A percentile compares a stretch with the other conserved stretches of the same genome.
Conservation (phyloP, 1,139 yeast genomes). For the Wickerhamiella infanticola region DNA sequence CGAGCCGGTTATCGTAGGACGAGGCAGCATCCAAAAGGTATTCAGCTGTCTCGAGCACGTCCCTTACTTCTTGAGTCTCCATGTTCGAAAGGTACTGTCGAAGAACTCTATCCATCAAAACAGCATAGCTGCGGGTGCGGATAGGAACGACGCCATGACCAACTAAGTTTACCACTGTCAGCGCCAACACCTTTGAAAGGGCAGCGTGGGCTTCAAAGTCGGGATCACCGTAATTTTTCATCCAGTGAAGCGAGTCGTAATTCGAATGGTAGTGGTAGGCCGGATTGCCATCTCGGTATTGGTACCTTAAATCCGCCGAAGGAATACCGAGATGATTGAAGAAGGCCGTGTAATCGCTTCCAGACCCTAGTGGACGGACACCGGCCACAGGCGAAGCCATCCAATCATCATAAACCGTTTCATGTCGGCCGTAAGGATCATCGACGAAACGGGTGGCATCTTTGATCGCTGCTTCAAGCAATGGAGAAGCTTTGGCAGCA, state of each 20-base stretch:
- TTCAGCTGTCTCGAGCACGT: constrained; percentile 1
- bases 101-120: constrained; percentile 13
- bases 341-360: constrained; percentile 55
- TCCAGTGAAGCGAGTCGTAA: constrained; percentile 56
- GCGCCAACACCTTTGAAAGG: constrained; percentile 37
- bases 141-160: constrained; percentile 34
- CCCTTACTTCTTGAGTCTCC: constrained; percentile 20
- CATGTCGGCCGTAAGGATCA: constrained; percentile 7
- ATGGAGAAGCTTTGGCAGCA: constrained; percentile 35
- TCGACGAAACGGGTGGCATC: constrained; percentile 12
- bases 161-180: constrained; percentile 32
- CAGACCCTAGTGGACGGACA: constrained; percentile 41
- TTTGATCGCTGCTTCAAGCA: constrained; percentile 14
- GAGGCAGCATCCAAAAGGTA: constrained; percentile 18
- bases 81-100: constrained; percentile 7
- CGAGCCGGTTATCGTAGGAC: constrained; percentile 20
- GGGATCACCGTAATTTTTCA: constrained; percentile 44
- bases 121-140: constrained; percentile 31
- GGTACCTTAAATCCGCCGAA: constrained; percentile 43
- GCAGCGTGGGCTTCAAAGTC: constrained; percentile 41
- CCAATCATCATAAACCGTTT: constrained; percentile 15
- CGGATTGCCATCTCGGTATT: constrained; percentile 29
- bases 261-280: constrained; percentile 57
- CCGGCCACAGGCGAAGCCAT: constrained; percentile 10
- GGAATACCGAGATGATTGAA: constrained; percentile 53